Base-by-base conservation (phyloP, 352 stramenopile genomes). In the Discostella stelligera region DNA sequence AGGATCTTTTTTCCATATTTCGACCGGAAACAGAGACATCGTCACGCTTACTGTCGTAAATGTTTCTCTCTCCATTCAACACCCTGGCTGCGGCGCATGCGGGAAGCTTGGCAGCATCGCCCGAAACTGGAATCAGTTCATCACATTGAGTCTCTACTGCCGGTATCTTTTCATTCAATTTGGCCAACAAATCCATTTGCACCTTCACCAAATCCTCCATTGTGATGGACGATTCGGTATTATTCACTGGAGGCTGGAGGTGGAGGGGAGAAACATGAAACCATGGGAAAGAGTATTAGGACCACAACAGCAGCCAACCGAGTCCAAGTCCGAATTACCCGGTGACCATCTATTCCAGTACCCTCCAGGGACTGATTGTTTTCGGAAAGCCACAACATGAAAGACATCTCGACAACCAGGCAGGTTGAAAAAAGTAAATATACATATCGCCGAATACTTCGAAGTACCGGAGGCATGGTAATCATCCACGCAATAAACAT, bases 401-500 rank as follows among this genome's bases (percentile, higher is more conserved):
- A 20, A 55, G 64, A 16, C 25, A 64, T 23, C 39, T 72, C 64
- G 16, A 39, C 49, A n/a, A 72, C 3, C 62, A 72, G 21, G 10
- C 53, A 37, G 1, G 56, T 7, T 56, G 55, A 30, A 54, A 72
- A 48, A 52, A 64, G 62, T 63, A 3, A 52, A 72, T 56, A 63
- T 16, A 62, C 0, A 41, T 64, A 72, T 23, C 64, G 64, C 64
- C 64, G 27, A 53, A 16, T n/a, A 64, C 52, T 53, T 23, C 30
- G 10, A 13, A 64, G 18, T 18, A 60, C 41, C 58, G 52, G 30
- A 16, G 62, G 4, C 14, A 25, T 16, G 18, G 64, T 72, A 27
- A 72, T 30, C 16, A 72, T 56, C 64, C 64, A 72, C n/a, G 53
- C 32, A 23, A 46, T 46, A 56, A 64, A 64, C 20, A 62, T 41